Evolutionary conservation across 2,329 filamentous ascomycete species (phyloP).

Genomic region (Colletotrichum karsti): DNA sequence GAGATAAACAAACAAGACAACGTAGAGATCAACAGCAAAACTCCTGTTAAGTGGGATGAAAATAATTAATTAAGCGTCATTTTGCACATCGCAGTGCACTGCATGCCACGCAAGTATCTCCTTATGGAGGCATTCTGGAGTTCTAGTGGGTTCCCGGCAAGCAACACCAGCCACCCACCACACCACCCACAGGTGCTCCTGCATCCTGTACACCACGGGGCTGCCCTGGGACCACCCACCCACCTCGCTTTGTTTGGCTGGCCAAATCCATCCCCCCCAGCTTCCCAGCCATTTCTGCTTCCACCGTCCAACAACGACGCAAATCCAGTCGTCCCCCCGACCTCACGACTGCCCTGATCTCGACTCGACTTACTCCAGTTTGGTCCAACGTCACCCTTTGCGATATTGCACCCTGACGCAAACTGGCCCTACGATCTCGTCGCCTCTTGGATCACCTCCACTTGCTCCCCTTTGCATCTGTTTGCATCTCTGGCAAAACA

Average conservation of each 20-base stretch:
- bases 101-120: no score
- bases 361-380: conserved; percentile 9
- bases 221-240: conserved; percentile 6
- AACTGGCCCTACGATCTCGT: conserved; percentile 13
- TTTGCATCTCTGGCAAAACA: conserved; percentile 26
- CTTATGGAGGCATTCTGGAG: neutral
- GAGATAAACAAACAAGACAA: neutral
- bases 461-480: conserved; percentile 16
- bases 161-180: conserved; percentile 27
- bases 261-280: conserved; percentile 27
- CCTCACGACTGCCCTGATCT: conserved; percentile 24
- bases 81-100: no score
- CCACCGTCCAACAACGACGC: conserved; percentile 25
- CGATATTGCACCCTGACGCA: conserved; percentile 23
- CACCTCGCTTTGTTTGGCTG: conserved; percentile 28
- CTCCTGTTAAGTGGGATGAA: no score
- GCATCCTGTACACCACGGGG: neutral
- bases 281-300: conserved; percentile 30
- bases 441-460: conserved; percentile 24
- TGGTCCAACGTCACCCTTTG: conserved; percentile 20
- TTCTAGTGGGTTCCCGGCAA: conserved; percentile 21
- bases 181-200: conserved; percentile 22
- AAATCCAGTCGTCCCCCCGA: conserved; percentile 26
- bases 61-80: no score
- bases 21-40: no score